Evolutionary conservation across 2,329 filamentous ascomycete genomes (phyloP).

Genomic region (Thelonectria olida): DNA sequence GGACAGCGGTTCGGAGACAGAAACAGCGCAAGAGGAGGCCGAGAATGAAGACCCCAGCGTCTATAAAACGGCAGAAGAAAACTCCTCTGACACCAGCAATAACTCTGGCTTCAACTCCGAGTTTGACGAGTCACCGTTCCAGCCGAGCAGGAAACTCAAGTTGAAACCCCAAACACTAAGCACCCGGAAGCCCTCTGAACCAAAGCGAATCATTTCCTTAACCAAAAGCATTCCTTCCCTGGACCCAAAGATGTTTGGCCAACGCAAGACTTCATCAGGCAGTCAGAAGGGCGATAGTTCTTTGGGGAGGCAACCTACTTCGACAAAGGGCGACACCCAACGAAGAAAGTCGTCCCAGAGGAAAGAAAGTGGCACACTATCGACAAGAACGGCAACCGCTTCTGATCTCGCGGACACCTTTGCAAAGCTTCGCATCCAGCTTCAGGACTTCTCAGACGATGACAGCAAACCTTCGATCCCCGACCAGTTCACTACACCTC

Average conservation of each 20-base stretch:
- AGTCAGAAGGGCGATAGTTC: background rate
- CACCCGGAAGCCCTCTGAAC: background rate
- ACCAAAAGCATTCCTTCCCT: slow-evolving; percentile 17
- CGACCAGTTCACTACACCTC: slow-evolving; percentile 33
- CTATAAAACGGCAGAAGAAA: slow-evolving; percentile 38
- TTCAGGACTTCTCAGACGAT: slow-evolving; percentile 36
- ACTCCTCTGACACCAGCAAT: slow-evolving; percentile 26
- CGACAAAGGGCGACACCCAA: slow-evolving; percentile 3
- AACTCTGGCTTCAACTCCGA: slow-evolving; percentile 27
- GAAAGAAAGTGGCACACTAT: background rate
- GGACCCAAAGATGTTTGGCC: background rate
- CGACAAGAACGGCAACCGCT: slow-evolving; percentile 11
- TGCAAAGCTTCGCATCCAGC: slow-evolving; percentile 36
- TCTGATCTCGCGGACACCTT: slow-evolving; percentile 37
- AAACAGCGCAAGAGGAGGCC: slow-evolving; percentile 10
- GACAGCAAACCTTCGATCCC: slow-evolving; percentile 19
- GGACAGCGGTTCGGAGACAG: slow-evolving; percentile 20
- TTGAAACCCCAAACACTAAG: background rate
- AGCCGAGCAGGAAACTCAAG: slow-evolving; percentile 1
- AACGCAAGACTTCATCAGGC: background rate
- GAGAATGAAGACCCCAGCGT: slow-evolving; percentile 35
- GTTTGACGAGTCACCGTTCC: slow-evolving; percentile 24
- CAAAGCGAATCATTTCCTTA: background rate
- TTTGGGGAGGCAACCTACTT: slow-evolving; percentile 1
- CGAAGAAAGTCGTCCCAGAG: slow-evolving; percentile 2